phyloP scores from a whole-genome alignment of 805 yeast species.

The Kazachstania psychrophila region DNA sequence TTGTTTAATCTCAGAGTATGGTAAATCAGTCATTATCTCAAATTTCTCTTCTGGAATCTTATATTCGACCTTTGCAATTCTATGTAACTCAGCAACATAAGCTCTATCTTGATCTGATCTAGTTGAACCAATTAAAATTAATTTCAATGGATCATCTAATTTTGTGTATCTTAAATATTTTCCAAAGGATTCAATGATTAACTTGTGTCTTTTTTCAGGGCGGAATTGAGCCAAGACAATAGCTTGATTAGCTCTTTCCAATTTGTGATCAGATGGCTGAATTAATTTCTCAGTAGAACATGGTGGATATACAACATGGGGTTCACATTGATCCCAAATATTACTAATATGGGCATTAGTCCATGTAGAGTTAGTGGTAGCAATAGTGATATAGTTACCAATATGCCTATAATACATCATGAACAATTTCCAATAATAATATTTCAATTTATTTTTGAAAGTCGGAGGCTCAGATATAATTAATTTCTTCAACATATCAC shows the following conservation, averaged over 20 bases:
- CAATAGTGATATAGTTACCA: constrained; percentile 58
- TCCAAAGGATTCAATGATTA: constrained; percentile 57
- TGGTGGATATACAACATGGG: constrained; percentile 72
- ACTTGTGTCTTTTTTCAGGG: constrained; percentile 83
- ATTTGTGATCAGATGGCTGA: constrained; percentile 2
- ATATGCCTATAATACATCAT: constrained; percentile 53
- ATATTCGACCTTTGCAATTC: constrained; percentile 33
- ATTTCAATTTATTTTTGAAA: constrained; percentile 33
- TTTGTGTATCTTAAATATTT: constrained; percentile 35
- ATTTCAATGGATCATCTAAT: constrained; percentile 35
- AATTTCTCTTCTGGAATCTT: constrained; percentile 35
- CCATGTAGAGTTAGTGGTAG: constrained; percentile 85
- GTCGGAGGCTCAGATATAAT: constrained; percentile 19
- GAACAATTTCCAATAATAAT: constrained; percentile 62
- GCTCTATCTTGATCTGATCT: constrained; percentile 57
- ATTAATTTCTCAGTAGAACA: constrained; percentile 59
- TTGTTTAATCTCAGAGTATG: constrained; percentile 51
- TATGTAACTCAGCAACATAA: constrained; percentile 43
- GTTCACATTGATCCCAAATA: constrained; percentile 49
- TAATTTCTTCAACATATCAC: constrained; percentile 72
- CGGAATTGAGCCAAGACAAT: constrained; percentile 77
- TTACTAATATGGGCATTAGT: constrained; percentile 62
- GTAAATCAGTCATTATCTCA: constrained; percentile 62
- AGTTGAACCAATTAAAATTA: constrained; percentile 78
- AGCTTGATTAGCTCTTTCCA: constrained; percentile 29